phyloP scores from a whole-genome alignment of 257 asterid genomes.

The Apocynum venetum region DNA sequence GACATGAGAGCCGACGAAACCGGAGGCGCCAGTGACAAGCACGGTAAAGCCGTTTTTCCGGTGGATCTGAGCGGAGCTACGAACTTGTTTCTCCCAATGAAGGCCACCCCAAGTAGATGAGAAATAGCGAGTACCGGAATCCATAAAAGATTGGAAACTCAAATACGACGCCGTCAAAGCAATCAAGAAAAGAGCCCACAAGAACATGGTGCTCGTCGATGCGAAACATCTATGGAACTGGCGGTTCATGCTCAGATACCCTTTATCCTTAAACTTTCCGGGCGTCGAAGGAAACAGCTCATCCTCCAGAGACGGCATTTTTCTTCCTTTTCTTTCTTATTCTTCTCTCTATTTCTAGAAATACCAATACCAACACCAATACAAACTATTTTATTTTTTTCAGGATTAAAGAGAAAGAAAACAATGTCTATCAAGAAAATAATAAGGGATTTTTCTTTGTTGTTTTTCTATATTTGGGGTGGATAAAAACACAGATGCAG shows the following conservation, averaged over 20 bases:
- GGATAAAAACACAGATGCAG: conserved; percentile 35
- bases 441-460: background rate
- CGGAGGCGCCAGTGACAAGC: conserved; percentile 88
- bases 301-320: conserved; percentile 50
- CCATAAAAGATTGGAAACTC: conserved; percentile 60
- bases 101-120: conserved; percentile 60
- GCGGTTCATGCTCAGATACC: conserved; percentile 46
- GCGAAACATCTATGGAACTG: conserved; percentile 66
- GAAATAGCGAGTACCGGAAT: conserved; percentile 49
- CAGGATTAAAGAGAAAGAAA: background rate
- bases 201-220: conserved; percentile 68
- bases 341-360: background rate
- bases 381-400: background rate
- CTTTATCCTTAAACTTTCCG: conserved; percentile 56
- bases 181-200: conserved; percentile 69
- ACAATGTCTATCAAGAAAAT: background rate
- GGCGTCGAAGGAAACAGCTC: conserved; percentile 66
- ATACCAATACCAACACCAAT: background rate
- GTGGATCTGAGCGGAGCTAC: conserved; percentile 54
- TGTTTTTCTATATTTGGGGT: background rate
- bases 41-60: conserved; percentile 52
- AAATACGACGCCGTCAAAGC: conserved; percentile 67
- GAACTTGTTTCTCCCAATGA: conserved; percentile 58
- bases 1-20: conserved; percentile 71
- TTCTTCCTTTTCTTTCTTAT: background rate